Conservation (phyloP, 441 rosid genomes). For the Gossypium aridum region DNA sequence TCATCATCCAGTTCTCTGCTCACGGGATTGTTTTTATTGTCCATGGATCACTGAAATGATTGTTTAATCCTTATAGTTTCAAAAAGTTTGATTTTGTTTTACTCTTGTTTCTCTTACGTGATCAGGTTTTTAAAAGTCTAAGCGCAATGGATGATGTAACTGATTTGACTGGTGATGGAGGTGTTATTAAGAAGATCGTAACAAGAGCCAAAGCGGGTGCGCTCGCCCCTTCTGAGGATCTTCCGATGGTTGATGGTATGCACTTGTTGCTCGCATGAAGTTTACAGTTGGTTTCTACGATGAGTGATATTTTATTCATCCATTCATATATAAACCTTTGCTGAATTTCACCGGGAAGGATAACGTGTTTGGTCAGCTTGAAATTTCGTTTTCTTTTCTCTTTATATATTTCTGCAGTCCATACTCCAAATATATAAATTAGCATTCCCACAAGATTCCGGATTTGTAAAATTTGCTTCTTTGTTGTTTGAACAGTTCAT, state of each 20-base stretch:
- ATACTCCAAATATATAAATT: neutral
- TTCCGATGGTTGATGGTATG: slow-evolving; percentile 89
- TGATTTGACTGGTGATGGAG: slow-evolving; percentile 83
- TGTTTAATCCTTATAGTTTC: neutral
- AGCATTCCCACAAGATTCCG: neutral
- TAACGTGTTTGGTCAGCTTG: neutral
- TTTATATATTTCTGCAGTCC: neutral
- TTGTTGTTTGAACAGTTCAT: slow-evolving; percentile 48
- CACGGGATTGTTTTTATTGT: neutral
- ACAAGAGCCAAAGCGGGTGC: slow-evolving; percentile 67
- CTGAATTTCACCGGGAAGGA: neutral
- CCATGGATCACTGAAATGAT: neutral
- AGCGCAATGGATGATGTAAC: slow-evolving; percentile 52
- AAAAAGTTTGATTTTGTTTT: neutral
- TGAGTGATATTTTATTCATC: neutral
- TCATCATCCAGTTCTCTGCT: too few relatives aligned
- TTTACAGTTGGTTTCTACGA: neutral
- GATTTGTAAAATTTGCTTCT: neutral
- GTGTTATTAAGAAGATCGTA: slow-evolving; percentile 62
- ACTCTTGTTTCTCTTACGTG: slow-evolving; percentile 2
- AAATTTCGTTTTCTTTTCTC: neutral
- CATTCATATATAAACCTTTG: neutral
- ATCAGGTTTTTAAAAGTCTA: slow-evolving; percentile 25
- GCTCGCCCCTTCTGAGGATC: slow-evolving; percentile 58
- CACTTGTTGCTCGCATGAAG: neutral